A percentile compares a stretch with the other conserved stretches of the same genome.
phyloP scores from a whole-genome alignment of 352 stramenopile species.

The Aphanomyces invadans region DNA sequence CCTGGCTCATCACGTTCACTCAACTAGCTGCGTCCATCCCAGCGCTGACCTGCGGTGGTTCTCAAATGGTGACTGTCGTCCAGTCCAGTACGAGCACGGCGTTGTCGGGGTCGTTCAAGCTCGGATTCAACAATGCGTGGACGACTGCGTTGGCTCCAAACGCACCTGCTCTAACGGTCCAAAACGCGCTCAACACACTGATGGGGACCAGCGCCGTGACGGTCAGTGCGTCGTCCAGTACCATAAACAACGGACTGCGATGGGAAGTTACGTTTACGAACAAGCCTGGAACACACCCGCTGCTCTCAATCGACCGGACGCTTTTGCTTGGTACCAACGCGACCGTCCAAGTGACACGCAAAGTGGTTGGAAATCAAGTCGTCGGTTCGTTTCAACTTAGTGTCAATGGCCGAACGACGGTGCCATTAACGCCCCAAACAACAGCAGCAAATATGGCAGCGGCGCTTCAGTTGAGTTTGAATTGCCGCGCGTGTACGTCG shows the following conservation, averaged over 20 bases:
- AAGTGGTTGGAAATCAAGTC: slow-evolving; percentile 10
- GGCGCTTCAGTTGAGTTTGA: not conserved
- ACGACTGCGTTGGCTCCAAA: slow-evolving; percentile 23
- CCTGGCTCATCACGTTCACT: slow-evolving; percentile 20
- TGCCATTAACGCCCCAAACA: not conserved
- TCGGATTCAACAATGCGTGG: slow-evolving; percentile 28
- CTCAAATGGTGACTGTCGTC: slow-evolving; percentile 16
- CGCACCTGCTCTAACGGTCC: slow-evolving; percentile 25
- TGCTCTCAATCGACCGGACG: not conserved
- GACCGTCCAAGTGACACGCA: not conserved
- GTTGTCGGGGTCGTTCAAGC: slow-evolving; percentile 28
- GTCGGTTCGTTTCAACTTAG: slow-evolving; percentile 5
- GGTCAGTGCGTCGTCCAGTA: not conserved
- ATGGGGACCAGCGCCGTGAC: slow-evolving; percentile 25
- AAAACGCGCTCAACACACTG: slow-evolving; percentile 51
- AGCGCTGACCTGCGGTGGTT: not conserved
- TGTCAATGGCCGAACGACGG: not conserved
- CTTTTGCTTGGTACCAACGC: slow-evolving; percentile 13
- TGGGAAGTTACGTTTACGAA: slow-evolving; percentile 24
- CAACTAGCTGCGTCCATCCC: slow-evolving; percentile 7
- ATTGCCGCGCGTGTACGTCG: not conserved
- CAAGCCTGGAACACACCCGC: not conserved
- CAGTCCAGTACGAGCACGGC: slow-evolving; percentile 24
- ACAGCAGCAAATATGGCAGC: not conserved
- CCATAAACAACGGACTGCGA: slow-evolving; percentile 16